A percentile compares a stretch with the other conserved stretches of the same genome.
Conservation (phyloP, 805 yeast genomes). For the Starmerella etchellsii region DNA sequence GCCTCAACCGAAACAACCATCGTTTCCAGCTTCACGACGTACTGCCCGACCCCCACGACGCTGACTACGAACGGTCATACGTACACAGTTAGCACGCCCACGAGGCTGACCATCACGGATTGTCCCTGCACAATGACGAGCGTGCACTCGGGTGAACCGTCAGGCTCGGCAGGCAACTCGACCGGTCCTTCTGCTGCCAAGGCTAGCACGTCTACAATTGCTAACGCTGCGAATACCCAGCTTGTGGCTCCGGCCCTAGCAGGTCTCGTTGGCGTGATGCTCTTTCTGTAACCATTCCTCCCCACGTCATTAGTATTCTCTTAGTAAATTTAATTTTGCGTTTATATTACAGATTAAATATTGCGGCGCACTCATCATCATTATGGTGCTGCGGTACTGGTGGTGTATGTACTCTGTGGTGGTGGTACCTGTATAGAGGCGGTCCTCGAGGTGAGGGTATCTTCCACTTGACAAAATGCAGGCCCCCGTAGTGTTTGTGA, state of each 20-base stretch:
- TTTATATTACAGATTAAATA: no score
- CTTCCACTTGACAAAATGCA: no score
- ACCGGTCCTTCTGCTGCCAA: background rate
- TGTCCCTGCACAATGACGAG: slow-evolving; percentile 15
- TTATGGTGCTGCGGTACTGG: no score
- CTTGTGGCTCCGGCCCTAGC: background rate
- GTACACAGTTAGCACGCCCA: slow-evolving; percentile 55
- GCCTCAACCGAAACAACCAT: no score
- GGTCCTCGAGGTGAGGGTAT: no score
- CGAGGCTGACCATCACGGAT: slow-evolving; percentile 58
- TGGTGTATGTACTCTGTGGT: no score
- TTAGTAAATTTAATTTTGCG: no score
- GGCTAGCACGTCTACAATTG: background rate
- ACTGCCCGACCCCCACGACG: slow-evolving; percentile 38
- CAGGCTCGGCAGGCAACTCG: slow-evolving; percentile 5
- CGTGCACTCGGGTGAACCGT: slow-evolving; percentile 31
- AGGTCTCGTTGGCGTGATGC: background rate
- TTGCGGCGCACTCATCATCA: no score
- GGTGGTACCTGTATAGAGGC: no score
- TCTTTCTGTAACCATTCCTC: background rate
- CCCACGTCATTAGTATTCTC: no score
- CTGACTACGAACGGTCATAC: slow-evolving; percentile 47
- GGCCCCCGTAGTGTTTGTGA: slow-evolving; percentile 74
- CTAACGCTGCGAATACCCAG: slow-evolving; percentile 3
- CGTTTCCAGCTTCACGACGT: slow-evolving; percentile 32